Percentiles rank a stretch among this genome's conserved stretches.
Conservation (phyloP, 1,139 yeast species). For the Geotrichum europaeum region DNA sequence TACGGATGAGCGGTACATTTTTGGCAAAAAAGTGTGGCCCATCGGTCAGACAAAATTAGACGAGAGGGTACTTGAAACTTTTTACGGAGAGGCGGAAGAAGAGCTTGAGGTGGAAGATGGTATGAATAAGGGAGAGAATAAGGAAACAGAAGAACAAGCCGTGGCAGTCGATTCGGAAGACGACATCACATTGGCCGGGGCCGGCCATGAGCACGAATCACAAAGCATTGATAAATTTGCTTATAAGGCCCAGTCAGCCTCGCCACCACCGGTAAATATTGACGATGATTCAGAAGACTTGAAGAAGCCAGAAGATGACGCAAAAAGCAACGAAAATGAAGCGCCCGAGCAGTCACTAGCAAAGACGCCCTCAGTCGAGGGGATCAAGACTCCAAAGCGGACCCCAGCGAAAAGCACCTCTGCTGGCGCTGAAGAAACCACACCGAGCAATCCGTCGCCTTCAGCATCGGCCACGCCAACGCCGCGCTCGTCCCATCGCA, state of each 20-base stretch:
- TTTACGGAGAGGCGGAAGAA: conserved; percentile 32
- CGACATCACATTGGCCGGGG: not conserved
- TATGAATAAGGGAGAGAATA: not conserved
- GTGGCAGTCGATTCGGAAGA: not conserved
- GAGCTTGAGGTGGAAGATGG: conserved; percentile 22
- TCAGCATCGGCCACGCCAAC: not conserved
- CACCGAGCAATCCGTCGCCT: not conserved
- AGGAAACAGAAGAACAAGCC: not conserved
- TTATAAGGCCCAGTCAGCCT: not conserved
- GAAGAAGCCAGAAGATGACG: not conserved
- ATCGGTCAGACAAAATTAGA: conserved; percentile 50
- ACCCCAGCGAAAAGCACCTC: not conserved
- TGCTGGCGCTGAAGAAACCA: not conserved
- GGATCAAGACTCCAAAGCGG: not conserved
- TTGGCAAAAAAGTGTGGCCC: conserved; percentile 40
- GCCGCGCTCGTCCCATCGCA: conserved; percentile 28
- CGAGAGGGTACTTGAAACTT: conserved; percentile 38
- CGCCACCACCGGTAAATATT: not conserved
- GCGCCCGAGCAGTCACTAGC: not conserved
- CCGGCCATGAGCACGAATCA: not conserved
- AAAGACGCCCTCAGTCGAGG: not conserved
- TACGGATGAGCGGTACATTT: conserved; percentile 43
- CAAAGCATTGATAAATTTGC: not conserved
- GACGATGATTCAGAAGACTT: not conserved
- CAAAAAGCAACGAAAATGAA: conserved; percentile 16